Percentiles rank a stretch among this genome's conserved stretches.
Conservation (phyloP, 2,329 filamentous ascomycete genomes). For the Epichloe sibirici region DNA sequence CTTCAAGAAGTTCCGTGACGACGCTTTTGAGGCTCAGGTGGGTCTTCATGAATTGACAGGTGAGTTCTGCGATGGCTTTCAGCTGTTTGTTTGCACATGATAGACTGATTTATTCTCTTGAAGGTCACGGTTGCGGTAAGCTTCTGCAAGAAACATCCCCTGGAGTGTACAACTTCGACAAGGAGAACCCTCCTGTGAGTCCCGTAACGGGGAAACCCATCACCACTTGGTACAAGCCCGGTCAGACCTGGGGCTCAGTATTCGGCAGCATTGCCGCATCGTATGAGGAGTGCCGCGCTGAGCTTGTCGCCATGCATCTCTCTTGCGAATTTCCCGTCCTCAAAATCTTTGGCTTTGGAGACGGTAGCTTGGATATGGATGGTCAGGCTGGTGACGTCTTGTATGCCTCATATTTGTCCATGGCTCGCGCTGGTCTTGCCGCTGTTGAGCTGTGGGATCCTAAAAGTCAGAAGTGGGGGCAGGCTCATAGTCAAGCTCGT, state of each 20-base stretch:
- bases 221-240: slow-evolving; percentile 82
- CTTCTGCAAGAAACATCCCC: slow-evolving; percentile 78
- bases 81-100: not conserved
- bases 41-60: slow-evolving; percentile 76
- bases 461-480: slow-evolving; percentile 81
- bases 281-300: slow-evolving; percentile 90
- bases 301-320: slow-evolving; percentile 86
- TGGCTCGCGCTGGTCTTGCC: slow-evolving; percentile 85
- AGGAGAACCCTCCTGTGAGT: slow-evolving; percentile 65
- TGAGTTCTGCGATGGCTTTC: slow-evolving; percentile 10
- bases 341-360: slow-evolving; percentile 82
- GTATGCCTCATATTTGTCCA: slow-evolving; percentile 77
- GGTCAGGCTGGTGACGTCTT: slow-evolving; percentile 75
- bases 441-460: slow-evolving; percentile 94
- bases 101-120: slow-evolving; percentile 6
- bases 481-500: slow-evolving; percentile 81
- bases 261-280: slow-evolving; percentile 79
- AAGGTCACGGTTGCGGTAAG: slow-evolving; percentile 84
- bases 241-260: slow-evolving; percentile 87
- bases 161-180: slow-evolving; percentile 81
- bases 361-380: slow-evolving; percentile 61
- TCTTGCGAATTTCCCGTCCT: slow-evolving; percentile 81
- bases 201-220: slow-evolving; percentile 66
- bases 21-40: slow-evolving; percentile 89
- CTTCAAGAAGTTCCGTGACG: slow-evolving; percentile 73